phyloP scores from a whole-genome alignment of 2,329 filamentous ascomycete species.

The Stemphylium beticola region DNA sequence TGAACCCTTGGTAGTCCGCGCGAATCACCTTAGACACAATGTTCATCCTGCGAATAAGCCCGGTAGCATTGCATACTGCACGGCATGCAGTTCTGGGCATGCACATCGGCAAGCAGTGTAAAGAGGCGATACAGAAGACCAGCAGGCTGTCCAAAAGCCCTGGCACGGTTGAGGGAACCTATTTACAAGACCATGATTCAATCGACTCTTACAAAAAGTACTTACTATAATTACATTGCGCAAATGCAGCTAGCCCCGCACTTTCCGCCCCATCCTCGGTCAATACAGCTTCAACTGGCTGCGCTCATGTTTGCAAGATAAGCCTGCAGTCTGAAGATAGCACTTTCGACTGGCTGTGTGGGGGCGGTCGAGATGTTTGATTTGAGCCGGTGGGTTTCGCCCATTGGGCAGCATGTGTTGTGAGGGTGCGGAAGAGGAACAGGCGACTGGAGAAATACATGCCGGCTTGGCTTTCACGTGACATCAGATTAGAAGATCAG shows the following conservation, averaged over 20 bases:
- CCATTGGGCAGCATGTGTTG: neutral
- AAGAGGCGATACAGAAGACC: neutral
- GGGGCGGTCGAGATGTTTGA: neutral
- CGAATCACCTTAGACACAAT: neutral
- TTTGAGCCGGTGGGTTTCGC: neutral
- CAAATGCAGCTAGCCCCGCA: neutral
- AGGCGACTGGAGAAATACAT: neutral
- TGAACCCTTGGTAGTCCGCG: neutral
- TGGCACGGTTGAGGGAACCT: neutral
- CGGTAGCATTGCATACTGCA: neutral
- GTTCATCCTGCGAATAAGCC: neutral
- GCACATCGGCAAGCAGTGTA: neutral
- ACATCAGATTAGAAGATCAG: neutral
- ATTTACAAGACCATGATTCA: neutral
- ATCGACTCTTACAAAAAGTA: neutral
- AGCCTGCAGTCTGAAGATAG: neutral
- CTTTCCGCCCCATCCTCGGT: conserved; percentile 9
- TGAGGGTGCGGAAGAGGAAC: neutral
- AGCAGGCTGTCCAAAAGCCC: neutral
- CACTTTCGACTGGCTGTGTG: neutral
- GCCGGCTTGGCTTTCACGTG: neutral
- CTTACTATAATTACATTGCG: conserved; percentile 2
- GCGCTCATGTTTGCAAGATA: neutral
- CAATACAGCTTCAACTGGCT: conserved; percentile 5
- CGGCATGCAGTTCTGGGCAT: neutral